Conservation (phyloP, 805 yeast species). For the Candida namnaoensis region DNA sequence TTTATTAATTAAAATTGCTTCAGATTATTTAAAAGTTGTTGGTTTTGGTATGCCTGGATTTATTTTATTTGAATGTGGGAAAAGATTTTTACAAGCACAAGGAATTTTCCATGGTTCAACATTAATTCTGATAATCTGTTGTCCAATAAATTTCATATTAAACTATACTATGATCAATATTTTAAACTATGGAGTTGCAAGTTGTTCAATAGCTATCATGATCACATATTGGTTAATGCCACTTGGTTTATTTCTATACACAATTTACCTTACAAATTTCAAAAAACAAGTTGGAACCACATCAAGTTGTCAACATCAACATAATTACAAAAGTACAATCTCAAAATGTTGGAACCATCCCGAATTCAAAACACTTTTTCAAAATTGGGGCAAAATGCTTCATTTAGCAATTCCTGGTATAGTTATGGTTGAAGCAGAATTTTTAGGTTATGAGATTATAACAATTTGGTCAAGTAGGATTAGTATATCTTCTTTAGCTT, state of each 20-base stretch:
- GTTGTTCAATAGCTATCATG: conserved; percentile 75
- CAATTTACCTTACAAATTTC: not conserved
- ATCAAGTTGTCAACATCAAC: too few relatives aligned
- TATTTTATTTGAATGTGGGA: conserved; percentile 73
- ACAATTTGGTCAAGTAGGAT: conserved; percentile 62
- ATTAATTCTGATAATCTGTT: conserved; percentile 51
- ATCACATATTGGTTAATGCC: conserved; percentile 66
- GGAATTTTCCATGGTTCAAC: conserved; percentile 82
- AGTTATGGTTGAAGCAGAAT: conserved; percentile 71
- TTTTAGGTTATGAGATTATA: conserved; percentile 63
- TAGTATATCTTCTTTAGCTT: conserved; percentile 64
- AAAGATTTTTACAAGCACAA: conserved; percentile 79
- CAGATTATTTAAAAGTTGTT: conserved; percentile 41
- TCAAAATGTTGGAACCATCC: conserved; percentile 31
- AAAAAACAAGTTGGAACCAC: not conserved
- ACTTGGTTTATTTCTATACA: conserved; percentile 12
- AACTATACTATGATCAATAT: conserved; percentile 60
- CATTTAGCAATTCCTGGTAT: conserved; percentile 68
- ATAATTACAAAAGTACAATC: too few relatives aligned
- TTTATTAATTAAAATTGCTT: conserved; percentile 29
- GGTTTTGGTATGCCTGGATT: conserved; percentile 73
- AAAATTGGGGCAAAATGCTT: conserved; percentile 51
- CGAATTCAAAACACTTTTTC: conserved; percentile 25
- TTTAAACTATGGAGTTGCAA: conserved; percentile 68
- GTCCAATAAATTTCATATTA: conserved; percentile 61